Percentiles rank a stretch among this genome's conserved stretches.
Conservation (phyloP, 805 yeast genomes). For the Nematodospora valgi region DNA sequence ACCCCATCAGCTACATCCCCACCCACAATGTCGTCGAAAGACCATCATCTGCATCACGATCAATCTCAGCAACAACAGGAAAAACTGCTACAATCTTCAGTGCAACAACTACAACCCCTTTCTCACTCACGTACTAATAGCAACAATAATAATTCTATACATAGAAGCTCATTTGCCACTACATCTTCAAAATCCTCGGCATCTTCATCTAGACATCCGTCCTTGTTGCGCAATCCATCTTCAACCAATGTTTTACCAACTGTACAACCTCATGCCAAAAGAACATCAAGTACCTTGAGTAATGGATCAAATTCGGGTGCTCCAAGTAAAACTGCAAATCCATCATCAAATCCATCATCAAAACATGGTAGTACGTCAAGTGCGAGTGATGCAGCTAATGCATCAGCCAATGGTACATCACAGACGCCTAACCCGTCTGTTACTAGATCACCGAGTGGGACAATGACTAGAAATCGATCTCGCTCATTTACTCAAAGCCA, state of each 20-base stretch:
- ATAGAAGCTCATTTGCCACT: constrained; percentile 1
- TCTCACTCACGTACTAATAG: constrained; percentile 3
- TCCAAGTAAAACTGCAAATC: too few species aligned
- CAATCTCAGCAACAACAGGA: constrained; percentile 5
- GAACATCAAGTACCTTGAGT: constrained; percentile 5
- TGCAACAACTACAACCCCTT: not conserved
- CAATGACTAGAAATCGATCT: constrained; percentile 7
- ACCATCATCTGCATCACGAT: too few species aligned
- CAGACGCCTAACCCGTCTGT: too few species aligned
- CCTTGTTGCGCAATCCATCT: constrained; percentile 2
- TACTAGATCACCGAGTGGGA: constrained; percentile 1
- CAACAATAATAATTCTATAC: constrained; percentile 4
- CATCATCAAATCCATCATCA: too few species aligned
- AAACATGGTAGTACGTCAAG: too few species aligned
- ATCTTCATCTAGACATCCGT: constrained; percentile 5
- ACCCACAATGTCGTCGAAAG: too few species aligned
- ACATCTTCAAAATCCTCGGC: constrained; percentile 3
- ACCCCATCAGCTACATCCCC: too few species aligned
- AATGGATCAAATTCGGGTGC: constrained; percentile 1
- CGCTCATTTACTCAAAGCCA: constrained; percentile 18
- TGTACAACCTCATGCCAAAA: not conserved
- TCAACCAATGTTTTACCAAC: not conserved
- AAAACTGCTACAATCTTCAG: not conserved
- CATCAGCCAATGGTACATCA: too few species aligned
- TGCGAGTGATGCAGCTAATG: too few species aligned